Conservation (phyloP, 768 basidiomycete species). For the Podaxis carcinomalis region DNA sequence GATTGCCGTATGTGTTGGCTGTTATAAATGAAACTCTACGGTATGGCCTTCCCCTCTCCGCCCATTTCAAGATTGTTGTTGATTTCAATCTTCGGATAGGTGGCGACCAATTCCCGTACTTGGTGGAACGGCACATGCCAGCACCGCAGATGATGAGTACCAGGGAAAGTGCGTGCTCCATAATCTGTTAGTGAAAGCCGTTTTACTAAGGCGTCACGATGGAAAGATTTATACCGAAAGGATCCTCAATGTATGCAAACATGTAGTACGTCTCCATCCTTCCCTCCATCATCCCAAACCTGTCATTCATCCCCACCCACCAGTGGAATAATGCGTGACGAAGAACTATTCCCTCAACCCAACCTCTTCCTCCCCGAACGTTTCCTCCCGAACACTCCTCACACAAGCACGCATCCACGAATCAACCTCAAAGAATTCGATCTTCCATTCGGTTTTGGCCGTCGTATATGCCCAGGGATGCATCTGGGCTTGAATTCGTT, state of each 20-base stretch:
- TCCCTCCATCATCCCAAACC: neutral
- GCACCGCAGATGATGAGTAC: slow-evolving; percentile 31
- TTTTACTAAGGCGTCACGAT: neutral
- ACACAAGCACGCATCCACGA: slow-evolving; percentile 3
- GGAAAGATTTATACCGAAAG: slow-evolving; percentile 28
- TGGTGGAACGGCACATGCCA: slow-evolving; percentile 28
- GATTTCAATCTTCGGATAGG: neutral
- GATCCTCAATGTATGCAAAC: slow-evolving; percentile 21
- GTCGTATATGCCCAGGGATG: slow-evolving; percentile 25
- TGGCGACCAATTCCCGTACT: slow-evolving; percentile 25
- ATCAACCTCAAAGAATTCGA: slow-evolving; percentile 11
- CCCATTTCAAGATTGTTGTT: neutral
- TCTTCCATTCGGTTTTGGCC: slow-evolving; percentile 24
- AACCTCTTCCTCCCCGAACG: slow-evolving; percentile 17
- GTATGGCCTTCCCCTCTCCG: neutral
- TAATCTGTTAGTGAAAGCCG: neutral
- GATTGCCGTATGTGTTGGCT: slow-evolving; percentile 18
- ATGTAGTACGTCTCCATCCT: slow-evolving; percentile 17
- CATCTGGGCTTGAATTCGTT: slow-evolving; percentile 23
- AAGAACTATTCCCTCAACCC: slow-evolving; percentile 18
- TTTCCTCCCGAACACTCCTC: neutral
- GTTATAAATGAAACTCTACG: slow-evolving; percentile 17
- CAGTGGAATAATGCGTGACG: slow-evolving; percentile 21
- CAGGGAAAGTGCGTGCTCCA: slow-evolving; percentile 18
- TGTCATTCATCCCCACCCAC: neutral